Evolutionary conservation across 2,329 filamentous ascomycete species (phyloP).

Genomic region (Sclerotinia glacialis): DNA sequence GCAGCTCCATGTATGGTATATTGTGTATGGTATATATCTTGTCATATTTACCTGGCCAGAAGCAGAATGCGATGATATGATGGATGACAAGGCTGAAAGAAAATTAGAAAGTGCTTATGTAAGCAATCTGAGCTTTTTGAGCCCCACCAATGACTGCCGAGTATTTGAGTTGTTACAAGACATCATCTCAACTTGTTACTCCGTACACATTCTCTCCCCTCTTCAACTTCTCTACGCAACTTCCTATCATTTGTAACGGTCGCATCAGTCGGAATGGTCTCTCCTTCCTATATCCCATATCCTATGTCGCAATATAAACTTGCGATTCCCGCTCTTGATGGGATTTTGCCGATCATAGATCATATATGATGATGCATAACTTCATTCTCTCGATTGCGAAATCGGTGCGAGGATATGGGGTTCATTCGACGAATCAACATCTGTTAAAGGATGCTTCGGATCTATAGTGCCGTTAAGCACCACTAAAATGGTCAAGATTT

Average conservation of each 20-base stretch:
- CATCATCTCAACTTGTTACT: neutral
- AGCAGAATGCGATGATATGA: neutral
- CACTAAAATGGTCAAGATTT: constrained; percentile 5
- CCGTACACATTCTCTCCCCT: neutral
- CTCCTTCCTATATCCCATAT: neutral
- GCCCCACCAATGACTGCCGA: neutral
- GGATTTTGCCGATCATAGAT: neutral
- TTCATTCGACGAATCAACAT: constrained; percentile 4
- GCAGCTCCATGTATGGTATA: no score
- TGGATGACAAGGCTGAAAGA: constrained; percentile 6
- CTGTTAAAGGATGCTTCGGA: neutral
- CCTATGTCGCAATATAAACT: neutral
- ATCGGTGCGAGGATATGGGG: neutral
- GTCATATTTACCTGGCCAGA: no score
- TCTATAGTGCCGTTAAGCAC: neutral
- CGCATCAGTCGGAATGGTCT: no score
- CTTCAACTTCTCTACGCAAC: neutral
- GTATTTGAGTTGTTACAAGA: no score
- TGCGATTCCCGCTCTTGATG: neutral
- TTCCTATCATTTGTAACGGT: neutral
- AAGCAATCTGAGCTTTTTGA: neutral
- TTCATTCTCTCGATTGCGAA: neutral
- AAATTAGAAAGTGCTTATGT: neutral
- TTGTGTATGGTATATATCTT: no score
- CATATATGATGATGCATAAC: neutral